Evolutionary conservation across 2,329 filamentous ascomycete genomes (phyloP).

Genomic region (Aspergillus flavus): DNA sequence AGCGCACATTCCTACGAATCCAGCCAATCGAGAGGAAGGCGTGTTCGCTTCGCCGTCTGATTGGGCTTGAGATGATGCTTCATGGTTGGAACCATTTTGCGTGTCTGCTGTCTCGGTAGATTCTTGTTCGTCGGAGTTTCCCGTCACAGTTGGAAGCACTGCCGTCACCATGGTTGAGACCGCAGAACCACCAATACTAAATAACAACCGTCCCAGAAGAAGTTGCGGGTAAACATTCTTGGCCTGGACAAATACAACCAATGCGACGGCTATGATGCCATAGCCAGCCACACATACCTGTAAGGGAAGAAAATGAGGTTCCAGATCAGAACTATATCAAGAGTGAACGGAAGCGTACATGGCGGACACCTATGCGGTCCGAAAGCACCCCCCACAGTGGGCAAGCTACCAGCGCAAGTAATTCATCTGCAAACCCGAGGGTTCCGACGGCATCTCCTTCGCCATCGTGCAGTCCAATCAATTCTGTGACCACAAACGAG

Average conservation of each 20-base stretch:
- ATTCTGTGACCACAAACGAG: slow-evolving; percentile 66
- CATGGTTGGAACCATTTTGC: slow-evolving; percentile 37
- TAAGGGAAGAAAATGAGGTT: slow-evolving; percentile 2
- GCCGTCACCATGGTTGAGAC: slow-evolving; percentile 98
- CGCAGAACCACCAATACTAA: slow-evolving; percentile 89
- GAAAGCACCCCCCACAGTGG: slow-evolving; percentile 54
- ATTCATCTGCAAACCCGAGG: slow-evolving; percentile 53
- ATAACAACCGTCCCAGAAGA: slow-evolving; percentile 79
- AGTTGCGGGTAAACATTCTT: slow-evolving; percentile 86
- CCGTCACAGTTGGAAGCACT: slow-evolving; percentile 74
- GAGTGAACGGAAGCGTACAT: slow-evolving; percentile 37
- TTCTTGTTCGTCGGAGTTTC: slow-evolving; percentile 31
- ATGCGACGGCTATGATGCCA: slow-evolving; percentile 72
- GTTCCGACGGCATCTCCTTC: slow-evolving; percentile 64
- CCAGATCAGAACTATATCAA: background rate
- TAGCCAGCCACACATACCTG: slow-evolving; percentile 72
- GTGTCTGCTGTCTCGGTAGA: slow-evolving; percentile 63
- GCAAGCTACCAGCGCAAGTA: slow-evolving; percentile 52
- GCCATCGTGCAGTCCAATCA: slow-evolving; percentile 57
- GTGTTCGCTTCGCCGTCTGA: slow-evolving; percentile 25
- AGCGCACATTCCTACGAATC: slow-evolving; percentile 88
- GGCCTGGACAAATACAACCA: slow-evolving; percentile 83
- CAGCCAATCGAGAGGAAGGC: slow-evolving; percentile 70
- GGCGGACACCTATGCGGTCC: slow-evolving; percentile 51
- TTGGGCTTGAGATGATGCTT: slow-evolving; percentile 9